These are phyloP conservation scores for Globisporangium parvum DNA, from an alignment of 352 stramenopile genomes.

Conservation along the genomic window DNA sequence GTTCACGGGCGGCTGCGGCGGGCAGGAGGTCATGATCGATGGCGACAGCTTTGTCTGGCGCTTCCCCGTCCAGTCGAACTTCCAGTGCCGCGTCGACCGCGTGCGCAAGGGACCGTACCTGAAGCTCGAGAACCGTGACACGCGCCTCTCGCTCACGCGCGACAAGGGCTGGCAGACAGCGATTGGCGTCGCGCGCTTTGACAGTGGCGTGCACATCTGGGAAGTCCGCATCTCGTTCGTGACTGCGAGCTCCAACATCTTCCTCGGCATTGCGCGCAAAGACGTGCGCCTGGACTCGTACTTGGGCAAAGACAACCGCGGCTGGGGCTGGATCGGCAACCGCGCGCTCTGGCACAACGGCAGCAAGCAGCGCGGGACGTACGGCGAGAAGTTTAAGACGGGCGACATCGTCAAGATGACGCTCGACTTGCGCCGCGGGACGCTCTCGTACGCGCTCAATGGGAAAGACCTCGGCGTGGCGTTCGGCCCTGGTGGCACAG, in stretches of 20 bases:
- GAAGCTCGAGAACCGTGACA: slow-evolving; percentile 86
- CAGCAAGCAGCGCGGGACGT: slow-evolving; percentile 86
- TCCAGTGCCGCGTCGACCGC: slow-evolving; percentile 83
- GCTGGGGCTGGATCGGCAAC: slow-evolving; percentile 90
- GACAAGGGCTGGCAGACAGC: slow-evolving; percentile 88
- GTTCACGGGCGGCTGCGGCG: slow-evolving; percentile 79
- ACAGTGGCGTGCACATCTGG: slow-evolving; percentile 84
- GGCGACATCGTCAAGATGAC: slow-evolving; percentile 80
- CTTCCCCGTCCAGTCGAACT: slow-evolving; percentile 86
- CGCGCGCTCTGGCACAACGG: slow-evolving; percentile 88
- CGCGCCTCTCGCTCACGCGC: slow-evolving; percentile 68
- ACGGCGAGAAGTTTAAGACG: slow-evolving; percentile 89
- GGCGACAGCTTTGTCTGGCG: slow-evolving; percentile 84
- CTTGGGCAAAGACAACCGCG: slow-evolving; percentile 88
- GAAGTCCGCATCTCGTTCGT: slow-evolving; percentile 84
- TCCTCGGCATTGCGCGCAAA: slow-evolving; percentile 78
- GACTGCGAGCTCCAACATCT: slow-evolving; percentile 88
- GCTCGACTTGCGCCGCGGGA: slow-evolving; percentile 75
- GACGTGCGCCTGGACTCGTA: slow-evolving; percentile 87
- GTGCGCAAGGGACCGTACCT: slow-evolving; percentile 83
- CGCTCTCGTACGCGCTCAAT: slow-evolving; percentile 85
- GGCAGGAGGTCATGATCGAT: slow-evolving; percentile 83
- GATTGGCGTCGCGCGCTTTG: slow-evolving; percentile 84
- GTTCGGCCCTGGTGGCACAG: slow-evolving; percentile 81
- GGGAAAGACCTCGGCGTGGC: slow-evolving; percentile 86